Evolutionary conservation across 371 early-diverging fungal genomes (phyloP).

Genomic region (Mortierella sp.): DNA sequence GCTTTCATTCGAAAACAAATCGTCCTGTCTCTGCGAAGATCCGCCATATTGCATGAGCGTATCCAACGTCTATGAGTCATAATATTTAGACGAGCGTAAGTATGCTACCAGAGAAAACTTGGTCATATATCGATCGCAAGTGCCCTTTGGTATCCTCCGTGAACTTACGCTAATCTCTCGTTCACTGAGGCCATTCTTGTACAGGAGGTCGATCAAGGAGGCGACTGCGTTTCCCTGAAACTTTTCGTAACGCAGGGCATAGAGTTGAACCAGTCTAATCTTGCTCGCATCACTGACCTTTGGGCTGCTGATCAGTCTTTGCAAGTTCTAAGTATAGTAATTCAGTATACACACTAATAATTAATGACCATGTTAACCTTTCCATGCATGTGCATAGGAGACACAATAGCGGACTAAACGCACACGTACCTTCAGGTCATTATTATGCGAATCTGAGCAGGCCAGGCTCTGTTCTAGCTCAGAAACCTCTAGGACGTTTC

Average conservation of each 20-base stretch:
- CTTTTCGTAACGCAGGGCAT: conserved; percentile 93
- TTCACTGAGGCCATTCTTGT: conserved; percentile 77
- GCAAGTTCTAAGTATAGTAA: conserved; percentile 63
- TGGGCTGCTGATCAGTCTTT: conserved; percentile 75
- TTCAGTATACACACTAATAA: background rate
- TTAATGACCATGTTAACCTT: background rate
- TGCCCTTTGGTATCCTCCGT: background rate
- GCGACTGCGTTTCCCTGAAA: conserved; percentile 76
- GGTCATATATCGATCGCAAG: background rate
- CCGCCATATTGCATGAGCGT: conserved; percentile 86
- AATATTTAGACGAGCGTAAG: background rate
- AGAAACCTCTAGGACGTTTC: conserved; percentile 84
- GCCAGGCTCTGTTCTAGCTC: conserved; percentile 97
- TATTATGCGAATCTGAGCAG: conserved; percentile 85
- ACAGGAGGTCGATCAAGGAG: conserved; percentile 77
- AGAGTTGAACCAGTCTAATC: conserved; percentile 85
- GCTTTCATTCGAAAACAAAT: conserved; percentile 88
- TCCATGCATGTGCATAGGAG: background rate
- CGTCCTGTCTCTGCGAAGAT: conserved; percentile 87
- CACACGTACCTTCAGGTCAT: conserved; percentile 78
- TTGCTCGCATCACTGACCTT: conserved; percentile 82
- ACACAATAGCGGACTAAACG: background rate
- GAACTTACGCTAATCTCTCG: conserved; percentile 76
- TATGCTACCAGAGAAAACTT: background rate
- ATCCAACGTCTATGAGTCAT: conserved; percentile 68